Base-by-base conservation (phyloP, 1,139 yeast genomes). In the Pichia terricola region DNA sequence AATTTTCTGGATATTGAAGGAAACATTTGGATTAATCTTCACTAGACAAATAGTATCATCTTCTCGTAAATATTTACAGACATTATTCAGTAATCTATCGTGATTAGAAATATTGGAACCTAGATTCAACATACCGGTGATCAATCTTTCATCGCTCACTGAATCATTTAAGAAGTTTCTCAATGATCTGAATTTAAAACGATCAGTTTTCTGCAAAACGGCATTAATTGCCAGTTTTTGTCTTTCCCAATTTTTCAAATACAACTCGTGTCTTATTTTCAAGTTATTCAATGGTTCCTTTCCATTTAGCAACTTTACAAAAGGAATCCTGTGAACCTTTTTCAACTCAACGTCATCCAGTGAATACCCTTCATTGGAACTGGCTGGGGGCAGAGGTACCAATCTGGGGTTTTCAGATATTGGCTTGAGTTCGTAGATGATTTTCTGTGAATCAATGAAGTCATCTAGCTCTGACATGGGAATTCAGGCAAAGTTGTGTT, bases 81-180 rank as follows among this genome's bases (percentile, higher is more conserved):
- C 67, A 44, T 75, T 75, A 10, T 64, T 61, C 28, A 76, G 55
- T 26, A 77, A 68, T 31, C 75, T 61, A 11, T 68, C 58, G 53
- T 77, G 78, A 47, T 77, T 75, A n/a, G 82, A 74, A 7, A 73
- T 70, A 53, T 77, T 77, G 16, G 83, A 68, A 16, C 80, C 76
- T 43, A 79, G 64, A 47, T 69, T 70, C 4, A 79, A 58, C 44
- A 75, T 63, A 1, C 72, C 77, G 3, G 73, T 64, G 3, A 65
- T 64, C 7, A 75, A 50, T 45, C 66, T 66, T 11, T 49, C 49
- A 10, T 55, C 51, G 16, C 45, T 27, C 7, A n/a, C 22, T 22
- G 35, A 34, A 2, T 50, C 44, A 3, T 45, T 46, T 27, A 72
- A 56, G 50, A 66, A 71, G 9, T 50, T 46, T 22, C 59, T 46